Percentiles rank a stretch among this genome's conserved stretches.
These are phyloP conservation scores for Apiotrichum gracile DNA, from an alignment of 1,284 basidiomycete genomes.

Conservation along the genomic window DNA sequence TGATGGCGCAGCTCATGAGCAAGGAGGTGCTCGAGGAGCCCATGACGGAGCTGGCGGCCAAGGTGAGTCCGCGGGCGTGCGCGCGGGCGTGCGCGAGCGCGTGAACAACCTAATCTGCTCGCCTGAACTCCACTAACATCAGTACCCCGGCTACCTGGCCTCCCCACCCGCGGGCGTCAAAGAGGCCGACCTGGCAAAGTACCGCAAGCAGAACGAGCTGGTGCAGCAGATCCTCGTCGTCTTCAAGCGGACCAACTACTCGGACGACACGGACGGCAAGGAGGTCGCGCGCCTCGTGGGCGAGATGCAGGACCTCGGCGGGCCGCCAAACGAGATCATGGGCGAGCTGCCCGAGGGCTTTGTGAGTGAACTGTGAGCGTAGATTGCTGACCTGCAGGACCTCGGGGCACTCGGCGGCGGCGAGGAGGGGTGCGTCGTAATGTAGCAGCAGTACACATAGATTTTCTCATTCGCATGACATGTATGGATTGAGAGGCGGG, in stretches of 20 bases:
- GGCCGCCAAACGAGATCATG: slow-evolving; percentile 85
- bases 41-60: slow-evolving; percentile 76
- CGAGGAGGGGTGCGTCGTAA: slow-evolving; percentile 41
- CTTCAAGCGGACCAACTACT: slow-evolving; percentile 66
- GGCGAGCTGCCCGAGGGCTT: slow-evolving; percentile 80
- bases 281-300: slow-evolving; percentile 28
- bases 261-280: slow-evolving; percentile 56
- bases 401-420: slow-evolving; percentile 34
- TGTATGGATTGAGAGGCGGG: too few relatives aligned
- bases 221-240: slow-evolving; percentile 64
- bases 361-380: slow-evolving; percentile 32
- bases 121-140: slow-evolving; percentile 4
- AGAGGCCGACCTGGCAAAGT: slow-evolving; percentile 62
- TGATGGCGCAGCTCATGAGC: slow-evolving; percentile 92
- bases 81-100: too few relatives aligned
- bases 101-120: too few relatives aligned
- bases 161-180: slow-evolving; percentile 54
- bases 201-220: slow-evolving; percentile 60
- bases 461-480: too few relatives aligned
- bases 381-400: slow-evolving; percentile 22
- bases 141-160: slow-evolving; percentile 78
- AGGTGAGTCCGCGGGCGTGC: too few relatives aligned
- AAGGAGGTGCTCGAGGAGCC: slow-evolving; percentile 92
- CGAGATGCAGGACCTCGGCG: slow-evolving; percentile 57
- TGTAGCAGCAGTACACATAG: slow-evolving; percentile 1